Evolutionary conservation across 768 basidiomycete genomes (phyloP).

Genomic region (Inosperma sp.): DNA sequence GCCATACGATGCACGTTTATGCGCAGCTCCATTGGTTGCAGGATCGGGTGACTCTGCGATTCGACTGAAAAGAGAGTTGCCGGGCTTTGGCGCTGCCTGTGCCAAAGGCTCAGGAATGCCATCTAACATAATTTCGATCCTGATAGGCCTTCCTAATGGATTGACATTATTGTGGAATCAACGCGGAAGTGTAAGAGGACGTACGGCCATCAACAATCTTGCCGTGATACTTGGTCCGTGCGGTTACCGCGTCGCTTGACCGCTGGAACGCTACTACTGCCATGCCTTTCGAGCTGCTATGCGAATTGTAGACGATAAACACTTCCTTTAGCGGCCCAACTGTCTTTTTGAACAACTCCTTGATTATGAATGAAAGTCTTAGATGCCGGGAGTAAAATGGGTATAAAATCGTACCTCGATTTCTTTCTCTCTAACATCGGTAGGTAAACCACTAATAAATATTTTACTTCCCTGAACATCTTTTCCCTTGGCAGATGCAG

Average conservation of each 20-base stretch:
- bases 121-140: slow-evolving; percentile 59
- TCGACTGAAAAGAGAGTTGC: slow-evolving; percentile 28
- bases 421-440: slow-evolving; percentile 65
- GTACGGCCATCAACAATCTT: slow-evolving; percentile 67
- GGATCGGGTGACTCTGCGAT: slow-evolving; percentile 11
- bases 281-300: slow-evolving; percentile 77
- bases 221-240: slow-evolving; percentile 66
- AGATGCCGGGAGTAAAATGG: neutral
- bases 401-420: slow-evolving; percentile 48
- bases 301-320: slow-evolving; percentile 71
- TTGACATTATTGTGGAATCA: neutral
- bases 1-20: neutral
- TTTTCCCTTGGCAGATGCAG: slow-evolving; percentile 30
- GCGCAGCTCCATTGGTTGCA: neutral
- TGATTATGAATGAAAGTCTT: slow-evolving; percentile 8
- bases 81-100: slow-evolving; percentile 6
- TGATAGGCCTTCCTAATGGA: slow-evolving; percentile 57
- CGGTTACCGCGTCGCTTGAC: slow-evolving; percentile 55
- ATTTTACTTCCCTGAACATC: slow-evolving; percentile 55
- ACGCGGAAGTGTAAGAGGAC: slow-evolving; percentile 19
- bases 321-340: slow-evolving; percentile 68
- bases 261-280: slow-evolving; percentile 67
- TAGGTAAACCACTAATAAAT: slow-evolving; percentile 57
- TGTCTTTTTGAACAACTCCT: slow-evolving; percentile 76
- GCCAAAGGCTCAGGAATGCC: slow-evolving; percentile 24